Evolutionary conservation across 1,284 basidiomycete genomes (phyloP), one percentile per base, ranked within the genome.

Genomic region (Tilletiopsis washingtonensis): DNA sequence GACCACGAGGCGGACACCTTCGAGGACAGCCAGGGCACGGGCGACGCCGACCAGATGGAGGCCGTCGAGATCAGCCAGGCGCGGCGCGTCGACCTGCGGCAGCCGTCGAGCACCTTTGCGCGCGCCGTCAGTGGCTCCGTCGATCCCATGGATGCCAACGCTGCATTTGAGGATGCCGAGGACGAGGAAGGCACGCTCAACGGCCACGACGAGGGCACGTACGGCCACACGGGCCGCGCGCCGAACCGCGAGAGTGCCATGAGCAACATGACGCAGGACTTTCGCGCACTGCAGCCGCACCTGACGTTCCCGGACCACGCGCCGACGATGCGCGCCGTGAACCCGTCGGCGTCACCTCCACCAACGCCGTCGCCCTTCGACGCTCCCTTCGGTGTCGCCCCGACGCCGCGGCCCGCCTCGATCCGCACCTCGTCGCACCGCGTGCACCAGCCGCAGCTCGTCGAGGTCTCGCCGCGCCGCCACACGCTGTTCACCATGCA

Each of bases 141-240:
- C 12, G 21, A 51, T 40, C 17, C 43, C 6, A 21, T 25, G 14
- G 20, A 17, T 23, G 25, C 17, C 15, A 19, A 15, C 5, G 43
- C 37, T 15, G 52, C 57, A 1, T 67, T 67, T 38, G 60, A 67
- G 36, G 64, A 67, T 47, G 62, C 64, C 4, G 62, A 64, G 34
- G 60, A 57, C 23, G 59, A 54, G 17, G 48, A 36, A 4, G 17
- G 15, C 12, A 34, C 32, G 12, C 12, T 34, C 17, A 17, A 17
- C 17, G 32, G 32, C 3, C 32, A 17, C 32, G 17, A 17, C 17
- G 12, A 17, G 12, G 17, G 32, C 32, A 34, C 32, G 12, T 12
- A 17, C 32, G 15, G 36, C 43, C 32, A 19, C 17, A 25, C n/a
- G 14, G 34, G 34, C 20, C 32, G 46, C 15, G 7, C 20, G 25